Conservation (phyloP, 306 rosid genomes). For the Cicer judaicum region DNA sequence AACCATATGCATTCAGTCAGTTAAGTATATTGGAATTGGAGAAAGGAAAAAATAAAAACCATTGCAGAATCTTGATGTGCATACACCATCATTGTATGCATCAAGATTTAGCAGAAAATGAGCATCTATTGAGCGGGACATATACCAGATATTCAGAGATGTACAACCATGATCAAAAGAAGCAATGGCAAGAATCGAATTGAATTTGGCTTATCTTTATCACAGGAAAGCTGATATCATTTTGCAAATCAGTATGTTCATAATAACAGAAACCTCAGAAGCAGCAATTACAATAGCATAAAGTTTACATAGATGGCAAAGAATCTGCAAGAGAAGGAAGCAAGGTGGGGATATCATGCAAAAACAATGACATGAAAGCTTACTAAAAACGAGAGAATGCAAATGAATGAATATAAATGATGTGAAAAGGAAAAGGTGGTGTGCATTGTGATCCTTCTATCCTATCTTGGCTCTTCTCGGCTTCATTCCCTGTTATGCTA, state of each 20-base stretch:
- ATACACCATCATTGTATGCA: background rate
- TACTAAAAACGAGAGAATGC: background rate
- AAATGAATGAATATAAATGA: background rate
- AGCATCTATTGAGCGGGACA: background rate
- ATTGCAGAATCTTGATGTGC: slow-evolving; percentile 20
- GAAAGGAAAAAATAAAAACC: background rate
- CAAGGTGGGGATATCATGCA: background rate
- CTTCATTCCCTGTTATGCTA: background rate
- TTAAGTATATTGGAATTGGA: slow-evolving; percentile 5
- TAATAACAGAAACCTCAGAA: slow-evolving; percentile 10
- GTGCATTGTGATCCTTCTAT: slow-evolving; percentile 21
- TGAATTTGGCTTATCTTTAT: slow-evolving; percentile 11
- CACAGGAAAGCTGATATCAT: slow-evolving; percentile 22
- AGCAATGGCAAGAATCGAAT: slow-evolving; percentile 30
- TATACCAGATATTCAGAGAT: slow-evolving; percentile 9
- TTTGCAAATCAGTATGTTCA: slow-evolving; percentile 23
- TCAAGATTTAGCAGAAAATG: background rate
- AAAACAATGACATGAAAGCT: slow-evolving; percentile 15
- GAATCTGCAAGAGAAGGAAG: slow-evolving; percentile 14
- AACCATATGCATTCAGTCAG: background rate
- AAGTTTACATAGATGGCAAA: background rate
- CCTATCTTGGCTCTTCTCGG: slow-evolving; percentile 2
- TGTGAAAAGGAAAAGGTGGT: background rate
- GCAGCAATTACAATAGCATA: background rate
- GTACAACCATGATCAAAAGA: slow-evolving; percentile 23